Evolutionary conservation across 176 grass and related monocot genomes (phyloP).

Genomic region (Leersia perrieri): DNA sequence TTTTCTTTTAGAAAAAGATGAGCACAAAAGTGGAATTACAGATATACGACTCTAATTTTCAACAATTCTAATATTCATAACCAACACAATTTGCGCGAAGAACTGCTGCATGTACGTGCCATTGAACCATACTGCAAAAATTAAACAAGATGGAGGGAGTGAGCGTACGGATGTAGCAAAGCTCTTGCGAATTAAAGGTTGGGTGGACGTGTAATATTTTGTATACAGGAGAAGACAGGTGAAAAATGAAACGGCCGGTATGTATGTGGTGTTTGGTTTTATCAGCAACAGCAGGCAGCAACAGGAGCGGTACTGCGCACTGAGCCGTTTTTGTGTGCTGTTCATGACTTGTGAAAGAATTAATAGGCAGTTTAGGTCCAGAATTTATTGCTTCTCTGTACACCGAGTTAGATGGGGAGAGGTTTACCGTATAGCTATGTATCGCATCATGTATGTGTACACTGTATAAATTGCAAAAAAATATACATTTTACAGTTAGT

Average conservation of each 20-base stretch:
- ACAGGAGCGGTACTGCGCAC: not conserved
- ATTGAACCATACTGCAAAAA: too few species aligned
- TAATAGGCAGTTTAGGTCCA: constrained; percentile 25
- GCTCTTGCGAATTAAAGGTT: too few species aligned
- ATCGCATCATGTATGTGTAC: not conserved
- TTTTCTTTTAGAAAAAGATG: too few species aligned
- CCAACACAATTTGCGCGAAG: too few species aligned
- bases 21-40: too few species aligned
- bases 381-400: constrained; percentile 22
- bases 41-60: too few species aligned
- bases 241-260: not conserved
- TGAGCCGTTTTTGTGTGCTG: constrained; percentile 3
- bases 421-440: not conserved
- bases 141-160: too few species aligned
- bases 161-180: too few species aligned
- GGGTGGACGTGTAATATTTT: too few species aligned
- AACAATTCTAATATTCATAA: too few species aligned
- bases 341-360: not conserved
- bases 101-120: too few species aligned
- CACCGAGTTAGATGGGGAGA: not conserved
- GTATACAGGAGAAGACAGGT: not conserved
- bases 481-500: not conserved
- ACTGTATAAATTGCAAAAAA: not conserved
- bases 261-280: not conserved
- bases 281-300: not conserved